These are phyloP conservation scores for Boechera stricta DNA, from an alignment of 345 rosid genomes.

Conservation along the genomic window DNA sequence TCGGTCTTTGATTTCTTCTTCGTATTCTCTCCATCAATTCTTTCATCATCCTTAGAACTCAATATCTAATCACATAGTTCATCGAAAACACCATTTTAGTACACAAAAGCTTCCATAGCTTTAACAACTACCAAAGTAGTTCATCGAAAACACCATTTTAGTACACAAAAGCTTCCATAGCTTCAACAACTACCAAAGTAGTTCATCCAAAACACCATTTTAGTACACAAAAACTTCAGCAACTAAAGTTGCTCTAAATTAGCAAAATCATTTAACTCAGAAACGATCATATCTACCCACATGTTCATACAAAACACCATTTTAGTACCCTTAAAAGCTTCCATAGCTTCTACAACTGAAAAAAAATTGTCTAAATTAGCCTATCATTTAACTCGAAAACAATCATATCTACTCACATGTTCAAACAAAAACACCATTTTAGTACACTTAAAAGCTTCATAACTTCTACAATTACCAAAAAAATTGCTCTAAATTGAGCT, in stretches of 20 bases:
- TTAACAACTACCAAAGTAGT: background rate
- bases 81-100: background rate
- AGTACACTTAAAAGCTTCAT: background rate
- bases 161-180: background rate
- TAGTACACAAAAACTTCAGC: background rate
- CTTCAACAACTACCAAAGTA: background rate
- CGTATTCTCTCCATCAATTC: conserved; percentile 55
- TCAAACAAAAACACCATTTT: background rate
- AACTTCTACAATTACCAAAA: background rate
- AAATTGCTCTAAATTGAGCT: background rate
- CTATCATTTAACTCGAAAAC: background rate
- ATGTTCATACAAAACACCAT: background rate
- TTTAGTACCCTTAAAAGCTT: background rate
- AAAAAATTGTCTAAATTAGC: background rate
- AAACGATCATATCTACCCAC: background rate
- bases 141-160: background rate
- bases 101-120: too few relatives aligned
- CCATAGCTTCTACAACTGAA: background rate
- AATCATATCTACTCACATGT: background rate
- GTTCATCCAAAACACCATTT: background rate
- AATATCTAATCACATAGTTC: conserved; percentile 57
- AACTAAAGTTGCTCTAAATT: background rate
- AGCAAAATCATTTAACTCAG: background rate
- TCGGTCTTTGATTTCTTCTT: conserved; percentile 71
- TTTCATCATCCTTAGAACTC: conserved; percentile 65